These are phyloP conservation scores for Rhodotorula kratochvilovae DNA, from an alignment of 768 basidiomycete genomes.

Conservation along the genomic window DNA sequence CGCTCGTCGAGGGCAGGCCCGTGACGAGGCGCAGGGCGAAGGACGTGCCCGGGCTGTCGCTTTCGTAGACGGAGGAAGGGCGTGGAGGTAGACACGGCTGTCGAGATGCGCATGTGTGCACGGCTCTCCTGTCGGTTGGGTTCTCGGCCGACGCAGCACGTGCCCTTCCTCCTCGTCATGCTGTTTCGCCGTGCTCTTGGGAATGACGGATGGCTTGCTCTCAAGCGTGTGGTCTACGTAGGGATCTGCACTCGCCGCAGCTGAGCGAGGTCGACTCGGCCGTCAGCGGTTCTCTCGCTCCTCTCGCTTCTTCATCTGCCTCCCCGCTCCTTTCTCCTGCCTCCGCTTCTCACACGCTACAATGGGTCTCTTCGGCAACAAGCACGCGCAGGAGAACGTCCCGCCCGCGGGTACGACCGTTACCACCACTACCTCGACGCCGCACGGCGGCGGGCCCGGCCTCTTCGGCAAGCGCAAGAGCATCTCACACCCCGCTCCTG, in stretches of 20 bases:
- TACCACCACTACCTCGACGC: not conserved
- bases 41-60: not conserved
- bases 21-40: constrained; percentile 5
- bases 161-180: not conserved
- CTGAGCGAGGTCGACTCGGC: no score
- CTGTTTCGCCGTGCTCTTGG: no score
- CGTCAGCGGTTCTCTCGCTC: no score
- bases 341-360: not conserved
- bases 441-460: not conserved
- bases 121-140: no score
- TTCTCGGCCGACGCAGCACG: no score
- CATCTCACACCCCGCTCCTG: not conserved
- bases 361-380: not conserved
- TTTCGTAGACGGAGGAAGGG: not conserved
- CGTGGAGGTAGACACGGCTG: no score
- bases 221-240: no score
- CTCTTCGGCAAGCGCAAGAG: constrained; percentile 2
- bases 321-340: not conserved
- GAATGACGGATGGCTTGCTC: no score
- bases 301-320: not conserved
- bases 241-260: no score
- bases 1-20: constrained; percentile 7
- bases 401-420: not conserved
- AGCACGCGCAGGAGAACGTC: not conserved
- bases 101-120: no score